Evolutionary conservation across 305 asterid species (phyloP), one percentile per base, ranked within the genome.

Genomic region (Nicotiana rustica): DNA sequence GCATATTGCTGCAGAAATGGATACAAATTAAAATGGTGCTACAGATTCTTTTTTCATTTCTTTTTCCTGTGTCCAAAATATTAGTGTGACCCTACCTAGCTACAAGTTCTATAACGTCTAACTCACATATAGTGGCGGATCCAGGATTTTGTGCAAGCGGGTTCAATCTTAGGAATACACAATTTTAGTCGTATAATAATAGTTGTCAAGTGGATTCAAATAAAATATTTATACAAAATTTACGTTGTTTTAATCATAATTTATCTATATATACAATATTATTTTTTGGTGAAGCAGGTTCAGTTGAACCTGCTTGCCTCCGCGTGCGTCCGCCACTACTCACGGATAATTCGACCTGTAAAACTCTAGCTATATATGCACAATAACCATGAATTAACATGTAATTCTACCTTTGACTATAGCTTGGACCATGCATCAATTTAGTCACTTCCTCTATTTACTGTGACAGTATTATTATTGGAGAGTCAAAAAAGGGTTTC

Each of bases 1-100:
- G 52, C 80, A 62, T 4, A 59, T 44, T 35, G 71, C 44, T 15
- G 41, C 57, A 49, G 67, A 64, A 79, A 41, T 31, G 76, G 49
- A 60, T 33, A 81, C 44, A 56, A 83, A 81, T 70, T 84, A 4
- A 61, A 83, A 35, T 62, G 77, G 81, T 17, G 10, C 0, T 52
- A 52, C 65, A 52, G 21, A 64, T 25, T 75, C 35, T 15, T 73
- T 1, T 13, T 73, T 49, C 13, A 5, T 29, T 75, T 52, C 4
- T 29, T 52, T 49, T 49, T 52, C 64, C 79, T 13, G 25, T 75
- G 44, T 25, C 15, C 65, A 14, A 71, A 47, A 47, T 38, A 47
- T 71, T 47, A 21, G 62, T 47, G 79, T 71, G 78, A 47, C 25
- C 47, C 61, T 52, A 29, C 38, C 64, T 35, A 41, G 21, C 19